A percentile compares a stretch with the other conserved stretches of the same genome.
Evolutionary conservation across 2,329 filamentous ascomycete genomes (phyloP).

Genomic region (Plenodomus lindquistii): DNA sequence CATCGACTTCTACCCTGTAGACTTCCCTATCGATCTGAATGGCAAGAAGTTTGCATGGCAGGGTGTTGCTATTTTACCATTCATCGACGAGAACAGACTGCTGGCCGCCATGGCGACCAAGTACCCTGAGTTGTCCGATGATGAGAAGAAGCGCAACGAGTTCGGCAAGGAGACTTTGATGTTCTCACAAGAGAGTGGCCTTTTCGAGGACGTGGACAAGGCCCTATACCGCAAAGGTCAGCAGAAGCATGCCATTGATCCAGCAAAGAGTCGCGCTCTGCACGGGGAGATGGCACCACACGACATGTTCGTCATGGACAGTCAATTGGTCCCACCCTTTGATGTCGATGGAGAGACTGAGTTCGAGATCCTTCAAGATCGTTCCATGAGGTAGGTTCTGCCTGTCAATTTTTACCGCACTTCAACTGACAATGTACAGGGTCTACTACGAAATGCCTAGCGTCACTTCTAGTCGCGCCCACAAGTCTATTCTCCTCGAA

Average conservation of each 20-base stretch:
- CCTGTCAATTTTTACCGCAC: neutral
- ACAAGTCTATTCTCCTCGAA: slow-evolving; percentile 93
- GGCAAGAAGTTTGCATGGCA: slow-evolving; percentile 99
- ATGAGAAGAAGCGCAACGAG: slow-evolving; percentile 78
- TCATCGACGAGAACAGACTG: slow-evolving; percentile 90
- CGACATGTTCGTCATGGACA: slow-evolving; percentile 81
- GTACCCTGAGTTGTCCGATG: slow-evolving; percentile 76
- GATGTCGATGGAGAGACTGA: slow-evolving; percentile 56
- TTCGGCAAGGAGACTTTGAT: slow-evolving; percentile 81
- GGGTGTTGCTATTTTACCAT: slow-evolving; percentile 88
- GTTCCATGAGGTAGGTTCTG: slow-evolving; percentile 73
- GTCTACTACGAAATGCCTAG: slow-evolving; percentile 85
- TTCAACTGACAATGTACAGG: slow-evolving; percentile 53
- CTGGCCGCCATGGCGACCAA: slow-evolving; percentile 80
- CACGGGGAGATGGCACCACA: slow-evolving; percentile 82
- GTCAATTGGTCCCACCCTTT: slow-evolving; percentile 77
- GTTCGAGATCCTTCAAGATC: slow-evolving; percentile 54
- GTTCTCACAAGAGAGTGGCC: slow-evolving; percentile 78
- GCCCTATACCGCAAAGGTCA: slow-evolving; percentile 86
- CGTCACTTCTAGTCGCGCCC: slow-evolving; percentile 61
- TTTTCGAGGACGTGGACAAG: slow-evolving; percentile 82
- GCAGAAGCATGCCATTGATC: slow-evolving; percentile 70
- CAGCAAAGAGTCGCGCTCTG: slow-evolving; percentile 74
- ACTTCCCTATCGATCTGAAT: slow-evolving; percentile 91
- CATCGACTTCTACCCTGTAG: slow-evolving; percentile 95